These are phyloP conservation scores for Sporisorium graminicola DNA, from an alignment of 1,284 basidiomycete genomes.

Conservation along the genomic window DNA sequence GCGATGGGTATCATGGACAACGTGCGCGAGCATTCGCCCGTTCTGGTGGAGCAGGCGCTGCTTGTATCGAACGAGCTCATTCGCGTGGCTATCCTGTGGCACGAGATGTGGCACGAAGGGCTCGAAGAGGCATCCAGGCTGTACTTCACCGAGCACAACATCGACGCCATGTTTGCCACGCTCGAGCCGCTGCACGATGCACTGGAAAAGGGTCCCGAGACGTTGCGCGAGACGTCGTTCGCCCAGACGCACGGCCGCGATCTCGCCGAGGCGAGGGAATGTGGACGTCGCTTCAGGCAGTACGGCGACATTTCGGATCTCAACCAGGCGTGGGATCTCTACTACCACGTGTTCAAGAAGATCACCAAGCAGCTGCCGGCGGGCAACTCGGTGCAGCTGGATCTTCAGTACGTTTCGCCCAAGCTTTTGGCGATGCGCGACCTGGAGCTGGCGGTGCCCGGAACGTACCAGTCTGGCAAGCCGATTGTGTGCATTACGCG, in stretches of 20 bases:
- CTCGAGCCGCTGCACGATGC: constrained; percentile 94
- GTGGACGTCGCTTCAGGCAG: constrained; percentile 85
- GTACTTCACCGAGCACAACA: constrained; percentile 98
- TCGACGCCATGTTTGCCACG: constrained; percentile 97
- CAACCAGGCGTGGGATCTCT: constrained; percentile 99
- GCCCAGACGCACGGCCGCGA: constrained; percentile 94
- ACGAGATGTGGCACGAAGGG: constrained; percentile 99
- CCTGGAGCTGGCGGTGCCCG: constrained; percentile 93
- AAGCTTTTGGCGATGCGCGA: constrained; percentile 88
- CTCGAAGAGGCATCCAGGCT: constrained; percentile 96
- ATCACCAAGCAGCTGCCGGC: constrained; percentile 93
- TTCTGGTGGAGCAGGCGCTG: constrained; percentile 91
- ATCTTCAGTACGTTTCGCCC: constrained; percentile 97
- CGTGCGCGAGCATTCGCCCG: constrained; percentile 91
- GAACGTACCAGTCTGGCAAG: constrained; percentile 92
- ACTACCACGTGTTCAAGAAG: constrained; percentile 95
- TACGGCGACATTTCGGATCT: constrained; percentile 88
- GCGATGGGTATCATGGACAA: constrained; percentile 90
- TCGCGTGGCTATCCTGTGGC: constrained; percentile 97
- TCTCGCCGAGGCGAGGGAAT: constrained; percentile 92
- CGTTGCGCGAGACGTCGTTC: constrained; percentile 94
- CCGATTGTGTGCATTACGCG: constrained; percentile 86
- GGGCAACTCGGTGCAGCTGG: constrained; percentile 81
- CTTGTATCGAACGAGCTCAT: constrained; percentile 95
- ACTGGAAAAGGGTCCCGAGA: constrained; percentile 95